Base-by-base conservation (phyloP, 257 asterid species). In the Haberlea rhodopensis region DNA sequence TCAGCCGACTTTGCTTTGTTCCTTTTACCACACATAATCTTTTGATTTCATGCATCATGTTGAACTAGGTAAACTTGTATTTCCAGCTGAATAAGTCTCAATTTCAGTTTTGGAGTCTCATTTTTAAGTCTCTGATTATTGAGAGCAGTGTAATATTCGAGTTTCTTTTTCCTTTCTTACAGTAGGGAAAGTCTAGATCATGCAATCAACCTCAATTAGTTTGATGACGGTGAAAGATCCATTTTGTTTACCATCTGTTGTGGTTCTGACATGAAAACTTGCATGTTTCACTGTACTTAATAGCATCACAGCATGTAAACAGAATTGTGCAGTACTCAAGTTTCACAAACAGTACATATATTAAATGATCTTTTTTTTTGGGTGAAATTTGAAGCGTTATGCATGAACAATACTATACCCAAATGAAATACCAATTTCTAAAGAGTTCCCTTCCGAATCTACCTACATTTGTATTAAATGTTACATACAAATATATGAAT, bases 61-160 rank as follows among this genome's bases (percentile, higher is more conserved):
- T 76, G 51, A 67, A 61, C 65, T 66, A 34, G 53, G 49, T 43
- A 54, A 64, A 57, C 37, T 70, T 53, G 61, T 71, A 71, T 27
- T 71, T 46, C 46, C 56, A 25, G 65, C 75, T 48, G 52, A 51
- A 62, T 67, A 48, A 34, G 54, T 52, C 69, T 1, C 4, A 2
- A 3, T 37, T 37, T 11, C n/a, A 37, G 46, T 10, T 37, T 37
- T 37, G 18, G 49, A 15, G 6, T 43, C 49, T 43, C 49, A 15
- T 13, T 3, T 43, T 43, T 4, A 40, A 29, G 10, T 1, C 2
- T 29, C 37, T 29, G 11, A 11, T 40, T 40, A 34, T 40, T 40
- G 18, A 40, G 18, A 40, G 18, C 48, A 13, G 48, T 40, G 48
- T 13, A 40, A 40, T 40, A 40, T 40, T 13, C 48, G 11, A 40